A percentile compares a stretch with the other conserved stretches of the same genome.
Conservation (phyloP, 2,329 filamentous ascomycete genomes). For the Fusarium tricinctum region DNA sequence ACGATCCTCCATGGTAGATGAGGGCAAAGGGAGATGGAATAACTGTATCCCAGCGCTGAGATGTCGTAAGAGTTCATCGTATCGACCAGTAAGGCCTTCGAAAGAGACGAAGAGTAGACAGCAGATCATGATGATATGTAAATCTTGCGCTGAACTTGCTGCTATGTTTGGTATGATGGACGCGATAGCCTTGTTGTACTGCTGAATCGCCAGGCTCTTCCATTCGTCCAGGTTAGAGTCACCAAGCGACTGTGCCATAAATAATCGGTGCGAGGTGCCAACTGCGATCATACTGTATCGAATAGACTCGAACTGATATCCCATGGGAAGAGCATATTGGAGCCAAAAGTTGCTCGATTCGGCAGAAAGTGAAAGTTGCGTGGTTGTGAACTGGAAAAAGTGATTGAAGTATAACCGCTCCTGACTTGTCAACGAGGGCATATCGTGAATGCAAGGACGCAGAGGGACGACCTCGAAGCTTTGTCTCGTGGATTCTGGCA, state of each 20-base stretch:
- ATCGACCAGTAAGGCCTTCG: conserved; percentile 5
- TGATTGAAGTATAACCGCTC: conserved; percentile 7
- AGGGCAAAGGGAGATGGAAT: background rate
- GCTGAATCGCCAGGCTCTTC: background rate
- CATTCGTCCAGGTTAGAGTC: background rate
- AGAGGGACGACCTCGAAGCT: background rate
- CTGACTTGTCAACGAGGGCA: background rate
- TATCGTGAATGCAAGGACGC: background rate
- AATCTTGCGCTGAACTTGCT: background rate
- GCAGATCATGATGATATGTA: conserved; percentile 5
- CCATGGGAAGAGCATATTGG: background rate
- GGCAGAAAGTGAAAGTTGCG: conserved; percentile 1
- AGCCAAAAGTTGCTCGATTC: background rate
- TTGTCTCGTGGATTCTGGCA: background rate
- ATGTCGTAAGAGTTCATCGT: background rate
- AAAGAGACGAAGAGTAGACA: conserved; percentile 5
- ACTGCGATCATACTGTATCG: conserved; percentile 8
- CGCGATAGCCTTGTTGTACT: conserved; percentile 6
- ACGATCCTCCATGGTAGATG: background rate
- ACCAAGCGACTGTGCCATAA: background rate
- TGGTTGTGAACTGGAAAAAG: conserved; percentile 1
- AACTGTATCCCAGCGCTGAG: background rate
- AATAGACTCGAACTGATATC: background rate
- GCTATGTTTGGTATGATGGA: background rate
- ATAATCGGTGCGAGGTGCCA: background rate